Percentiles rank a stretch among this genome's conserved stretches.
phyloP scores from a whole-genome alignment of 2,329 filamentous ascomycete species.

The Boeremia exigua region DNA sequence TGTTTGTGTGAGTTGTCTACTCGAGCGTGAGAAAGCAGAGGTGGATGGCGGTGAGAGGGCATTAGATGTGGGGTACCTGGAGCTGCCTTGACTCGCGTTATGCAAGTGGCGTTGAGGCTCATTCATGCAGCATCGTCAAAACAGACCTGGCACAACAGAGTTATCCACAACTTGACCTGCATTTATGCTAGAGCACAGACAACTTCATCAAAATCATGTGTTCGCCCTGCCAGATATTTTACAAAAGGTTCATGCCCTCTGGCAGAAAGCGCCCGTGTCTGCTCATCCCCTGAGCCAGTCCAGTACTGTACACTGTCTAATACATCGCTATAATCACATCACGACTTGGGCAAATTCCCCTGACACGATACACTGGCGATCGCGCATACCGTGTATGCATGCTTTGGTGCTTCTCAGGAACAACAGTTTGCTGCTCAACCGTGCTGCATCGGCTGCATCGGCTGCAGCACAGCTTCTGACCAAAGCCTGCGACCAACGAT shows the following conservation, averaged over 20 bases:
- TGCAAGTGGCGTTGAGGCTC: conserved; percentile 27
- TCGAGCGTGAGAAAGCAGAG: conserved; percentile 25
- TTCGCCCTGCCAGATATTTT: conserved; percentile 20
- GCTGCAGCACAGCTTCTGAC: not conserved
- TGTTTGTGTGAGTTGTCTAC: conserved; percentile 32
- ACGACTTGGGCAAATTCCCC: not conserved
- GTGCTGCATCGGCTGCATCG: not conserved
- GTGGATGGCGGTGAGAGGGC: conserved; percentile 36
- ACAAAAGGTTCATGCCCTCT: conserved; percentile 1
- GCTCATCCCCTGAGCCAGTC: not conserved
- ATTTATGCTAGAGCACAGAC: conserved; percentile 19
- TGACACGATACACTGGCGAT: not conserved
- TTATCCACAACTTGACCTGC: conserved; percentile 12
- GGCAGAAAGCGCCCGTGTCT: not conserved
- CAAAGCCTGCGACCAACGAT: not conserved
- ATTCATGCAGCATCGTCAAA: conserved; percentile 14
- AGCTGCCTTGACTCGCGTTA: conserved; percentile 40
- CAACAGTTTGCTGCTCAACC: not conserved
- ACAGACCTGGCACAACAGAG: conserved; percentile 13
- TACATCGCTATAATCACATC: conserved; percentile 9
- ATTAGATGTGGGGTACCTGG: conserved; percentile 29
- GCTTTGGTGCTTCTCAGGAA: not conserved
- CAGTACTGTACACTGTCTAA: conserved; percentile 18
- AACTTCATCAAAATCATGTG: conserved; percentile 17
- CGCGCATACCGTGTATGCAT: not conserved